These are phyloP conservation scores for Solanum neorickii DNA, from an alignment of 257 asterid genomes.

Conservation along the genomic window DNA sequence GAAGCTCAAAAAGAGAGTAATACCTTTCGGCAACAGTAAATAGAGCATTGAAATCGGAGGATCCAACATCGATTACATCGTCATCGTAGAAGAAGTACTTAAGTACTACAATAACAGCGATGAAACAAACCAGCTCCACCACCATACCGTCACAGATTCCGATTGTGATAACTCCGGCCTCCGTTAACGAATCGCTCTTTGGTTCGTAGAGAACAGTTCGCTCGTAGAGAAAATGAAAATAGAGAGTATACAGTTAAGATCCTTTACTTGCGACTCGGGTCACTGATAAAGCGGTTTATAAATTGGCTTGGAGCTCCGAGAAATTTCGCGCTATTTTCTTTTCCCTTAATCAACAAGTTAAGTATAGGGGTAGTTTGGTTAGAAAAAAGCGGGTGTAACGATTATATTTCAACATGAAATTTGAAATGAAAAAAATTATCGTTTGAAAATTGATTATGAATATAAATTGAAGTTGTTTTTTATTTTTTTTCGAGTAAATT, in stretches of 20 bases:
- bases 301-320: background rate
- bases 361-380: background rate
- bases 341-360: background rate
- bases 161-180: background rate
- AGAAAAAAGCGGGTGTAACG: no score
- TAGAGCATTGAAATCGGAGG: constrained; percentile 48
- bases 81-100: constrained; percentile 51
- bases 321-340: background rate
- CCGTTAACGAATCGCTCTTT: background rate
- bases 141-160: constrained; percentile 31
- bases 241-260: background rate
- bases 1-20: background rate
- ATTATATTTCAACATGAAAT: no score
- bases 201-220: background rate
- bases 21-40: constrained; percentile 64
- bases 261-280: background rate
- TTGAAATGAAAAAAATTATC: background rate
- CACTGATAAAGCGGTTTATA: background rate
- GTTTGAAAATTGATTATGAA: no score
- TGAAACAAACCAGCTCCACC: constrained; percentile 45
- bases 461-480: background rate
- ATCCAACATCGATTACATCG: constrained; percentile 36
- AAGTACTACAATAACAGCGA: constrained; percentile 27
- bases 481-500: no score
- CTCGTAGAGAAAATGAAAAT: background rate